Percentiles rank a stretch among this genome's conserved stretches.
These are phyloP conservation scores for Colletotrichum sansevieriae DNA, from an alignment of 2,329 filamentous ascomycete species.

Conservation along the genomic window DNA sequence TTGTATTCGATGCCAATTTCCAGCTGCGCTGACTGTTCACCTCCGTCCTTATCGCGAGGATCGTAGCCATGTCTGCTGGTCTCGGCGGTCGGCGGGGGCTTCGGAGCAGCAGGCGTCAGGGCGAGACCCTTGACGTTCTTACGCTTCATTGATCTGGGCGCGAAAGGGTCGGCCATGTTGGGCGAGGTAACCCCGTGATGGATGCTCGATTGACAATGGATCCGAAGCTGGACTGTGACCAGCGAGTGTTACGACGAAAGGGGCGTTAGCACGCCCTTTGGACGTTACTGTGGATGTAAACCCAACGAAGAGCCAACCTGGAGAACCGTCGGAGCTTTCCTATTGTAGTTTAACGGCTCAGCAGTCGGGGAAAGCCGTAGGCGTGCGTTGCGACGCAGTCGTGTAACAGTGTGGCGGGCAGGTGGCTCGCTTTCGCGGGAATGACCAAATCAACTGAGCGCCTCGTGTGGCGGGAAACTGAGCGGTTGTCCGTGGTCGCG, in stretches of 20 bases:
- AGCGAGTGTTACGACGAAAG: conserved; percentile 18
- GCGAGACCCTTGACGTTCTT: conserved; percentile 99
- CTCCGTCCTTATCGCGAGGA: conserved; percentile 69
- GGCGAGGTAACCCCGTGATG: conserved; percentile 17
- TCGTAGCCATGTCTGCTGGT: conserved; percentile 73
- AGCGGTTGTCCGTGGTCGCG: neutral
- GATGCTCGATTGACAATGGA: neutral
- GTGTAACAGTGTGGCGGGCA: conserved; percentile 1
- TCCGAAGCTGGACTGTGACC: conserved; percentile 16
- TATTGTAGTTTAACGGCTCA: neutral
- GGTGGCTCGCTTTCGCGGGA: neutral
- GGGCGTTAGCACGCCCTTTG: conserved; percentile 15
- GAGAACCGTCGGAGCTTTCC: neutral
- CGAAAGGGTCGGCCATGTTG: conserved; percentile 73
- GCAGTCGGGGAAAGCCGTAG: neutral
- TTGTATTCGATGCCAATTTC: conserved; percentile 99
- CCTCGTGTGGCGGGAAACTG: neutral
- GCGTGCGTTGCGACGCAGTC: conserved; percentile 8
- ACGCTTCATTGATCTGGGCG: conserved; percentile 90
- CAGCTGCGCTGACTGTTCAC: conserved; percentile 74
- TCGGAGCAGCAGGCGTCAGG: conserved; percentile 82
- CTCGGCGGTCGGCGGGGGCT: conserved; percentile 78
- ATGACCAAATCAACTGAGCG: neutral
- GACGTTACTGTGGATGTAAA: neutral
- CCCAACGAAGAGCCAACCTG: conserved; percentile 1